Conservation (phyloP, 139 green algal species). For the Dunaliella sp. region DNA sequence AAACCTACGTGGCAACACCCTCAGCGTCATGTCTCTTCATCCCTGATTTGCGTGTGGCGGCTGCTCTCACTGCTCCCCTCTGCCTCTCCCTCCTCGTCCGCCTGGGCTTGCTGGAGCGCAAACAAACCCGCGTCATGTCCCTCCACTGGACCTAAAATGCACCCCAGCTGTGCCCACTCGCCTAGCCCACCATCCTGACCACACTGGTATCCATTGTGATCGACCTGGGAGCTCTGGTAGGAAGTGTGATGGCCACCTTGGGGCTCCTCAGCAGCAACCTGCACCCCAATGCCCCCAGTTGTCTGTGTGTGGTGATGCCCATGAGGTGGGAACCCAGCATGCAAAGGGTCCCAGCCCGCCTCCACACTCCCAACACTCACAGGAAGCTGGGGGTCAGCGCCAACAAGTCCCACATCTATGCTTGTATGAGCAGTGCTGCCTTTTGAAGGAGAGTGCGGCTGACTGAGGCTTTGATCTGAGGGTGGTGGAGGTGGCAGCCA, state of each 20-base stretch:
- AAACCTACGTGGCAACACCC: neutral
- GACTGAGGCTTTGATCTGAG: neutral
- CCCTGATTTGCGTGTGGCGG: neutral
- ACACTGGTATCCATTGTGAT: neutral
- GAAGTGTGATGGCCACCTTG: neutral
- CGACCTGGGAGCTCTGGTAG: neutral
- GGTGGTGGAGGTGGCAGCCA: neutral
- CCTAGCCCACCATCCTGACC: no score
- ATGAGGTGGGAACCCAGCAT: neutral
- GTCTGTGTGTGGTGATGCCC: neutral
- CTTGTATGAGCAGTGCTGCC: neutral
- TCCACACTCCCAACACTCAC: neutral
- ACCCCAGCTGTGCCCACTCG: neutral
- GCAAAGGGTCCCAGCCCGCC: neutral
- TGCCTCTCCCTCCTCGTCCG: neutral
- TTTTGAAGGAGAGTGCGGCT: neutral
- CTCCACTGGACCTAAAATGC: neutral
- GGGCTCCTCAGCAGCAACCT: neutral
- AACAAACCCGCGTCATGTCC: neutral
- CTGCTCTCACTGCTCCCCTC: neutral
- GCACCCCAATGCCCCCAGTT: neutral
- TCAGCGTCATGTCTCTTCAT: neutral
- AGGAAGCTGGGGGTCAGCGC: neutral
- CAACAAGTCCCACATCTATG: neutral
- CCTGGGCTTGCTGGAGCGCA: neutral